Conservation (phyloP, 805 yeast genomes). For the Lipomyces sp. region DNA sequence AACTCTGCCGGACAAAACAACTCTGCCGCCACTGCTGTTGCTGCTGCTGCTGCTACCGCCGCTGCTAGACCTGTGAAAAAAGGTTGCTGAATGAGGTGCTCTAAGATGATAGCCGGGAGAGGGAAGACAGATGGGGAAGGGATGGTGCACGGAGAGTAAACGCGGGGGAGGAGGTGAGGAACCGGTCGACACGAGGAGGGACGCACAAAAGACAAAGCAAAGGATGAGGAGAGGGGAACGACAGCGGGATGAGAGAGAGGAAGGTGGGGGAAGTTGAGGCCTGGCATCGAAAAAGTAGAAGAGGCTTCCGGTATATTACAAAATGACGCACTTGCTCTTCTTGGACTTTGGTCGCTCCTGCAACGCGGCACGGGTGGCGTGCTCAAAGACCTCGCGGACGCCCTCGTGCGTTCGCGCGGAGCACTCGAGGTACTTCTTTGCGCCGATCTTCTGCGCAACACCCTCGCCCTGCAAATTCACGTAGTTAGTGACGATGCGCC, state of each 20-base stretch:
- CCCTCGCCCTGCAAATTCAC: constrained; percentile 52
- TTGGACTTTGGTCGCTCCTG: constrained; percentile 54
- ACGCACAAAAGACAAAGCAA: constrained; percentile 21
- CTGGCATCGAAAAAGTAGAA: constrained; percentile 23
- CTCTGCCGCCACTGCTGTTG: neutral
- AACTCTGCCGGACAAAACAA: neutral
- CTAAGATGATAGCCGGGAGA: neutral
- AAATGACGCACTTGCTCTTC: constrained; percentile 67
- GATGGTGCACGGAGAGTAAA: neutral
- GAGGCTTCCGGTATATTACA: constrained; percentile 39
- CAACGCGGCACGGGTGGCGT: constrained; percentile 88
- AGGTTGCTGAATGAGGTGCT: no score
- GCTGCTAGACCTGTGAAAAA: no score
- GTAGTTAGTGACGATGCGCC: neutral
- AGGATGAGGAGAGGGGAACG: constrained; percentile 31
- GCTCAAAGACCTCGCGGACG: constrained; percentile 88
- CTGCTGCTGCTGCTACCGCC: no score
- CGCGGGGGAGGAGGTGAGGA: neutral
- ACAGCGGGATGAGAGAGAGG: no score
- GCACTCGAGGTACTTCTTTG: constrained; percentile 82
- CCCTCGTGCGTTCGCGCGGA: constrained; percentile 89
- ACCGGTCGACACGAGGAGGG: neutral
- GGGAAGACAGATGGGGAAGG: neutral
- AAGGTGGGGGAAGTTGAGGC: no score
- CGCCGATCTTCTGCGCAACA: constrained; percentile 87